These are phyloP conservation scores for Neoascochyta sp. DNA, from an alignment of 2,329 filamentous ascomycete genomes.

Conservation along the genomic window DNA sequence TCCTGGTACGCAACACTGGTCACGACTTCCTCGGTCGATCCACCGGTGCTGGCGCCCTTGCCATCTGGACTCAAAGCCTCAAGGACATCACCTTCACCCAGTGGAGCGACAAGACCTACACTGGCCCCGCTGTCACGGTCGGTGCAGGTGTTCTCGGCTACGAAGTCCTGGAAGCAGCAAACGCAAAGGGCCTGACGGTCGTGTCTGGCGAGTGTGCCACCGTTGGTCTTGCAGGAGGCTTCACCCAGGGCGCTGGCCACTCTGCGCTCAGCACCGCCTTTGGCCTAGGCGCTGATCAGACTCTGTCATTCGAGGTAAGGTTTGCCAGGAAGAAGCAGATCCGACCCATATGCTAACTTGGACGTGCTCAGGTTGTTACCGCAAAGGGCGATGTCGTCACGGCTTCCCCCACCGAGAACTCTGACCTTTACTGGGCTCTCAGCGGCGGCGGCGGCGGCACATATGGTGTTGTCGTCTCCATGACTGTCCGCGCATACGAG, in stretches of 20 bases:
- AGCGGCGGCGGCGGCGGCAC: constrained; percentile 31
- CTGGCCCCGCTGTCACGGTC: constrained; percentile 23
- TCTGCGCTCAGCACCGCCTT: constrained; percentile 15
- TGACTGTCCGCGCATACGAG: constrained; percentile 27
- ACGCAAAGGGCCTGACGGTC: constrained; percentile 16
- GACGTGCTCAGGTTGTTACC: too few species aligned
- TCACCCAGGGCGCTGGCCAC: constrained; percentile 31
- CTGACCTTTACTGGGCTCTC: constrained; percentile 39
- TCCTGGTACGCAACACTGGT: constrained; percentile 24
- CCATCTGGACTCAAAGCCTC: constrained; percentile 30
- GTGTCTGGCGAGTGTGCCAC: constrained; percentile 32
- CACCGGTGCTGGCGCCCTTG: constrained; percentile 27
- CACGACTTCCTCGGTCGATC: constrained; percentile 31
- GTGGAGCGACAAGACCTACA: constrained; percentile 21
- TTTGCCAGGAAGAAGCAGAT: too few species aligned
- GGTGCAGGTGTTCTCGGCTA: constrained; percentile 27
- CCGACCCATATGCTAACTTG: too few species aligned
- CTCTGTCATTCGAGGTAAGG: constrained; percentile 26
- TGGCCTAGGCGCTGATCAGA: constrained; percentile 33
- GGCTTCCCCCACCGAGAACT: constrained; percentile 25
- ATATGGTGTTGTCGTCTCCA: constrained; percentile 28
- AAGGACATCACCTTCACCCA: constrained; percentile 20
- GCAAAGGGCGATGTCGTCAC: constrained; percentile 27
- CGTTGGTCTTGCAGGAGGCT: constrained; percentile 34
- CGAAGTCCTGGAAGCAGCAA: constrained; percentile 21